Base-by-base conservation (phyloP, 257 asterid species). In the Solanum arcanum region DNA sequence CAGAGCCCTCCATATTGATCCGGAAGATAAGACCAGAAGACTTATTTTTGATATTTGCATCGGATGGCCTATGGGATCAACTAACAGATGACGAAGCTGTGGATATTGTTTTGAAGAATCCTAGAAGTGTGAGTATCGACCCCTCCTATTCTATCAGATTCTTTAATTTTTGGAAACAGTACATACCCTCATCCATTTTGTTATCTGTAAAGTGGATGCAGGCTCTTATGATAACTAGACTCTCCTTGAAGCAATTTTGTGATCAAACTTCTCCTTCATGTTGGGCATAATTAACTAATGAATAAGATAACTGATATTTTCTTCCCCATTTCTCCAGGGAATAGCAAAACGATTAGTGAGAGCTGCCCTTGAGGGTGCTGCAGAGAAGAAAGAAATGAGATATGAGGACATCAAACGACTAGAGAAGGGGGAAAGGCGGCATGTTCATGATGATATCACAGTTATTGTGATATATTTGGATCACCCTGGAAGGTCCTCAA, bases 21-120 rank as follows among this genome's bases (percentile, higher is more conserved):
- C 89, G 89, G 5, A 88, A 89, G 88, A 49, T 91, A 52, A 82
- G 87, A 69, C 90, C 90, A 29, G 75, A 91, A n/a, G 93, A 91
- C 72, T 74, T 77, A 42, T 91, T 91, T 85, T 80, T 91, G 88
- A 91, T 91, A 86, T 91, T 91, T 78, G 92, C 92, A 86, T 91
- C 92, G 44, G 92, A 91, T 88, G 92, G 92, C 86, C 91, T 91
- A 15, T 91, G 93, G 93, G 93, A 91, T 83, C 93, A 91, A 85
- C 83, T 91, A 6, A 86, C 86, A 20, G 93, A 91, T 39, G 90
- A 89, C 47, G 90, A 59, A 49, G 93, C 90, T 23, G 91, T 89
- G 42, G 91, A 89, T 11, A 88, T 91, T 62, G 93, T 91, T 31
- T 59, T 81, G 3, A 91, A 85, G 80, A 62, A 85, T 75, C 91